Percentiles rank a stretch among this genome's conserved stretches.
Conservation (phyloP, 1,284 basidiomycete genomes). For the Termitomyces sp. region DNA sequence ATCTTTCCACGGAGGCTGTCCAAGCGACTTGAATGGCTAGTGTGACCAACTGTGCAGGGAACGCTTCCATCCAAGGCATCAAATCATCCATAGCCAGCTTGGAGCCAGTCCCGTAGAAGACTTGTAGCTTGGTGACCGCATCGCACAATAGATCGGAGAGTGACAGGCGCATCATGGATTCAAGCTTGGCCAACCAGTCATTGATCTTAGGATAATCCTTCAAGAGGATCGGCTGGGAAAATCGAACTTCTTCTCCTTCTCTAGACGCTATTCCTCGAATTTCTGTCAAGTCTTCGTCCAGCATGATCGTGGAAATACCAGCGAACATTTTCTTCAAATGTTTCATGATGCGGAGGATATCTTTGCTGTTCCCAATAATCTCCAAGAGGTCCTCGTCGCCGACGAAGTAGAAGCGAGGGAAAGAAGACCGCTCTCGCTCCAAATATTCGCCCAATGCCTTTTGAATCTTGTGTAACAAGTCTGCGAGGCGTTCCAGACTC, state of each 20-base stretch:
- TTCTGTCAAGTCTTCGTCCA: constrained; percentile 87
- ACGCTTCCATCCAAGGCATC: constrained; percentile 87
- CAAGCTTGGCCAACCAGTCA: constrained; percentile 93
- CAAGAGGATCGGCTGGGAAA: constrained; percentile 79
- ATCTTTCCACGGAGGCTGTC: constrained; percentile 82
- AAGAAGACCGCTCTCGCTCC: constrained; percentile 93
- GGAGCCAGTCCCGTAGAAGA: constrained; percentile 71
- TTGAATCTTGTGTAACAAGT: constrained; percentile 96
- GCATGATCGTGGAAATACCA: constrained; percentile 83
- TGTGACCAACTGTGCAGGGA: constrained; percentile 94
- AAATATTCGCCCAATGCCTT: constrained; percentile 99
- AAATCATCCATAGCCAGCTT: constrained; percentile 61
- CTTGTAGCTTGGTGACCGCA: constrained; percentile 74
- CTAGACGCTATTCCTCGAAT: constrained; percentile 90
- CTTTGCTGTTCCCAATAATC: constrained; percentile 99
- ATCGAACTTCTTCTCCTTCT: constrained; percentile 90
- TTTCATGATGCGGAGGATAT: constrained; percentile 95
- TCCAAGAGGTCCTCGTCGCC: constrained; percentile 98
- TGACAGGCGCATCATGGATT: constrained; percentile 92
- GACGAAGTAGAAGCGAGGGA: constrained; percentile 99
- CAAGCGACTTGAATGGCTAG: constrained; percentile 92
- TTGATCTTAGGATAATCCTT: constrained; percentile 98
- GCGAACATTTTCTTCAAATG: constrained; percentile 99
- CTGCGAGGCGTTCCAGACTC: constrained; percentile 93
- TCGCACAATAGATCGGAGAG: constrained; percentile 79